These are phyloP conservation scores for Penicillium verhagenii DNA, from an alignment of 495 filamentous ascomycete genomes.

Conservation along the genomic window DNA sequence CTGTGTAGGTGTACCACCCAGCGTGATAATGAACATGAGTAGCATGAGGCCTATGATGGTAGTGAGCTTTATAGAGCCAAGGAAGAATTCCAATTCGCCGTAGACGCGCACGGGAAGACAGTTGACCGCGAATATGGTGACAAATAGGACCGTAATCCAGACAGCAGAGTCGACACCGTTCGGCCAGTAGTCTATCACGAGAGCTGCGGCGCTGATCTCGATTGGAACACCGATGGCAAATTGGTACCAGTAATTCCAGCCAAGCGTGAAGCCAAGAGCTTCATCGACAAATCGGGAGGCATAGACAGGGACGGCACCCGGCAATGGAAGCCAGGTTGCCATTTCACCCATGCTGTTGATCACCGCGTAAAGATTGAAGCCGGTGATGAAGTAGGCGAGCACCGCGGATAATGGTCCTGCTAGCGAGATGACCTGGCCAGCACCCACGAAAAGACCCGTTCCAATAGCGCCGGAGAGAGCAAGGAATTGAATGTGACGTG, in stretches of 20 bases:
- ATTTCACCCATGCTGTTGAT: slow-evolving; percentile 60
- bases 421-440: slow-evolving; percentile 58
- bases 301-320: slow-evolving; percentile 66
- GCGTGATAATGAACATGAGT: slow-evolving; percentile 49
- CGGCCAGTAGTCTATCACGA: slow-evolving; percentile 67
- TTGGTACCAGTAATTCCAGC: slow-evolving; percentile 62
- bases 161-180: slow-evolving; percentile 32
- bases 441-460: slow-evolving; percentile 70
- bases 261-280: slow-evolving; percentile 66
- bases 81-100: slow-evolving; percentile 47
- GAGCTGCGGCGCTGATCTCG: slow-evolving; percentile 63
- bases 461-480: slow-evolving; percentile 58
- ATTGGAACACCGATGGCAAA: slow-evolving; percentile 58
- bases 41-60: slow-evolving; percentile 47
- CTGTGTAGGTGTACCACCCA: slow-evolving; percentile 25
- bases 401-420: slow-evolving; percentile 64
- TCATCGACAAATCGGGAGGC: slow-evolving; percentile 64
- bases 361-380: slow-evolving; percentile 53
- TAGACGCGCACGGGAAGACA: slow-evolving; percentile 42
- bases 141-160: slow-evolving; percentile 46
- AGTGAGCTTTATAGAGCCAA: slow-evolving; percentile 45
- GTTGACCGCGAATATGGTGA: slow-evolving; percentile 44
- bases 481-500: slow-evolving; percentile 63
- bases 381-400: slow-evolving; percentile 63
- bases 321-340: slow-evolving; percentile 69